These are phyloP conservation scores for Trametes polyzona DNA, from an alignment of 1,284 basidiomycete genomes.

Conservation along the genomic window DNA sequence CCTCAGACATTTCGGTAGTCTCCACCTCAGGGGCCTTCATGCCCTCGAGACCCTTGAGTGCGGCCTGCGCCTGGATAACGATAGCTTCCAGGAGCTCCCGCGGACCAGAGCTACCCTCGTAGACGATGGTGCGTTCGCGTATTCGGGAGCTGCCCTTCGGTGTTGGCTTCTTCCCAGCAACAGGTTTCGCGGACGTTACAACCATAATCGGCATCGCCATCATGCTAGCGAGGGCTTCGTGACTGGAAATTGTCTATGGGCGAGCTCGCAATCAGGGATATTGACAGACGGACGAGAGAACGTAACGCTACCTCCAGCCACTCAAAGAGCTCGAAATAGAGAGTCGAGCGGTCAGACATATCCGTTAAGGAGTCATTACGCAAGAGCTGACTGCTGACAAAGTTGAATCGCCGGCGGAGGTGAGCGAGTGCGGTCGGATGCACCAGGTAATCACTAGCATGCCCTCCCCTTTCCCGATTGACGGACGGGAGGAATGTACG, in stretches of 20 bases:
- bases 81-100: slow-evolving; percentile 89
- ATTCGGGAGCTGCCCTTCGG: slow-evolving; percentile 48
- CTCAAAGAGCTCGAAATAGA: slow-evolving; percentile 89
- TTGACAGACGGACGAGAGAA: slow-evolving; percentile 3
- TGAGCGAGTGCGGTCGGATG: slow-evolving; percentile 90
- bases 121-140: slow-evolving; percentile 79
- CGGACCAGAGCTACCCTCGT: slow-evolving; percentile 87
- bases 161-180: slow-evolving; percentile 53
- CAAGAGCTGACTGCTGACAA: slow-evolving; percentile 81
- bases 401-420: slow-evolving; percentile 86
- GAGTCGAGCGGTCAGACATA: slow-evolving; percentile 83
- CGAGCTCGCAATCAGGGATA: slow-evolving; percentile 1
- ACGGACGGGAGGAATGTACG: slow-evolving; percentile 81
- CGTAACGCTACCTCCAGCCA: slow-evolving; percentile 82
- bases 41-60: slow-evolving; percentile 81
- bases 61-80: slow-evolving; percentile 87
- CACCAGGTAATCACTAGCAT: slow-evolving; percentile 84
- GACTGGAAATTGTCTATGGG: slow-evolving; percentile 80
- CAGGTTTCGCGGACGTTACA: slow-evolving; percentile 65
- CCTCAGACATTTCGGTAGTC: slow-evolving; percentile 72
- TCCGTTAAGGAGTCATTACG: slow-evolving; percentile 90
- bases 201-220: slow-evolving; percentile 97
- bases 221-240: slow-evolving; percentile 90
- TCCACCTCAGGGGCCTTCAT: slow-evolving; percentile 50
- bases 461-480: slow-evolving; percentile 69